Evolutionary conservation across 2,329 filamentous ascomycete species (phyloP).

Genomic region (Sclerotinia glacialis): DNA sequence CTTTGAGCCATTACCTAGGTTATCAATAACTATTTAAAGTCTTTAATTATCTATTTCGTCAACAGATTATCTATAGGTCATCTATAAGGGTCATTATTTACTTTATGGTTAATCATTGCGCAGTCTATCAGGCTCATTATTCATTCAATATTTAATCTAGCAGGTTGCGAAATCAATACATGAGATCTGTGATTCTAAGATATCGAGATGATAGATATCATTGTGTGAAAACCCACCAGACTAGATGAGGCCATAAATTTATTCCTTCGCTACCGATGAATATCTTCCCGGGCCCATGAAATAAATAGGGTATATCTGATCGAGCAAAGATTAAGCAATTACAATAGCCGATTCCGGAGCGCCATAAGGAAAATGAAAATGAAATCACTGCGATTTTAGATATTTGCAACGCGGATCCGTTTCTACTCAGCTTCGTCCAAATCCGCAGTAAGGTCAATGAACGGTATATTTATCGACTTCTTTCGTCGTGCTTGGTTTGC

Average conservation of each 20-base stretch:
- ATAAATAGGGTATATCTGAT: neutral
- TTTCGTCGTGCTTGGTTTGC: neutral
- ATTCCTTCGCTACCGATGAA: neutral
- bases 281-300: neutral
- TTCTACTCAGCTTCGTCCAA: slow-evolving; percentile 1
- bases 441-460: slow-evolving; percentile 14
- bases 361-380: neutral
- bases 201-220: accelerated
- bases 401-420: neutral
- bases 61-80: too few species aligned
- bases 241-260: neutral
- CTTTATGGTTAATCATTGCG: too few species aligned
- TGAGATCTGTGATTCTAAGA: neutral
- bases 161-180: too few species aligned
- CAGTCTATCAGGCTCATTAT: too few species aligned
- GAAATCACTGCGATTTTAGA: neutral
- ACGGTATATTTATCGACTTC: neutral
- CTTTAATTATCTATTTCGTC: too few species aligned
- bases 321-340: neutral
- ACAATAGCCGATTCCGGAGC: neutral
- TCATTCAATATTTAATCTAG: too few species aligned
- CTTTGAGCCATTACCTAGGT: too few species aligned
- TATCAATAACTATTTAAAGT: too few species aligned
- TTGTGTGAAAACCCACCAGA: neutral
- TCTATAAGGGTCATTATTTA: too few species aligned